Evolutionary conservation across 2,329 filamentous ascomycete species (phyloP).

Genomic region (Beauveria scarabaeidicola): DNA sequence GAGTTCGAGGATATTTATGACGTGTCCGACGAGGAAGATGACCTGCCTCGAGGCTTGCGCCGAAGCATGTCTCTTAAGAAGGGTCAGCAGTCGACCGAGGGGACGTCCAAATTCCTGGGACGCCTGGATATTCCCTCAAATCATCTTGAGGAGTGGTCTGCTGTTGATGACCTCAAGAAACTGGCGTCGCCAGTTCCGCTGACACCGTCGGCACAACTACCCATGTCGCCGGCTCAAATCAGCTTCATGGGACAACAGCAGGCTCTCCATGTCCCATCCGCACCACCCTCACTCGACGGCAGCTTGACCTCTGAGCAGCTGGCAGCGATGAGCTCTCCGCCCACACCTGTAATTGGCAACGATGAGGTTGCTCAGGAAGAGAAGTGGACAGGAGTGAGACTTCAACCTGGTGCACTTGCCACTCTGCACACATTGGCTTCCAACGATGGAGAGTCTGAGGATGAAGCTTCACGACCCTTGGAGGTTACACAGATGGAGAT

Average conservation of each 20-base stretch:
- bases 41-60: slow-evolving; percentile 17
- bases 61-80: slow-evolving; percentile 30
- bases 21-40: slow-evolving; percentile 68
- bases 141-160: slow-evolving; percentile 34
- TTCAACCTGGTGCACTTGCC: slow-evolving; percentile 73
- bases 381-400: slow-evolving; percentile 63
- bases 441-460: slow-evolving; percentile 54
- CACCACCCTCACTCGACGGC: slow-evolving; percentile 82
- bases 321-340: slow-evolving; percentile 72
- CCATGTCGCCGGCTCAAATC: slow-evolving; percentile 68
- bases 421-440: slow-evolving; percentile 66
- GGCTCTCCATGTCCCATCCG: slow-evolving; percentile 59
- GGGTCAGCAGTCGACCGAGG: slow-evolving; percentile 27
- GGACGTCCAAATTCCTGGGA: slow-evolving; percentile 22
- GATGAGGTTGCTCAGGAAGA: slow-evolving; percentile 45
- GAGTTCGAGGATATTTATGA: slow-evolving; percentile 87
- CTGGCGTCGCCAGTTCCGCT: slow-evolving; percentile 51
- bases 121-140: slow-evolving; percentile 44
- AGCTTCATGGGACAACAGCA: slow-evolving; percentile 59
- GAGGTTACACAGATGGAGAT: slow-evolving; percentile 32
- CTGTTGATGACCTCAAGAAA: slow-evolving; percentile 36
- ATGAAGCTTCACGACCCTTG: slow-evolving; percentile 33
- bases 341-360: slow-evolving; percentile 65
- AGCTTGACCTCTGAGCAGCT: slow-evolving; percentile 84
- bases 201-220: slow-evolving; percentile 58